phyloP scores from a whole-genome alignment of 73 alveolate genomes.

The Tetrahymena thermophila region DNA sequence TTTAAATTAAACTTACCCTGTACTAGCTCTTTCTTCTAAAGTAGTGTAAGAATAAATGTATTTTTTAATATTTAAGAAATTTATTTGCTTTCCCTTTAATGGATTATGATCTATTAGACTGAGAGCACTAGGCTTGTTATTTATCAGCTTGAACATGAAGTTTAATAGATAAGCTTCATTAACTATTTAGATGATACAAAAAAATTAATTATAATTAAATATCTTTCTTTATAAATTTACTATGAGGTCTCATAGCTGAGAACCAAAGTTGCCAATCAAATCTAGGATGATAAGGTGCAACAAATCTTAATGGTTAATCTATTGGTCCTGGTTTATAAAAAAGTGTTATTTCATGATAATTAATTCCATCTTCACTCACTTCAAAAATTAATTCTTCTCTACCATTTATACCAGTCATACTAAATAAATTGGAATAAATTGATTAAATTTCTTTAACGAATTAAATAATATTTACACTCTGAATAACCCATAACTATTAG shows the following conservation, averaged over 20 bases:
- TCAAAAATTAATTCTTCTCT: constrained; percentile 70
- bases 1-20: not conserved
- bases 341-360: constrained; percentile 60
- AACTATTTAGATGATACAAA: not conserved
- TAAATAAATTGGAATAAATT: not conserved
- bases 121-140: not conserved
- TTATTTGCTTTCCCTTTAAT: not conserved
- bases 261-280: constrained; percentile 87
- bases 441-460: not conserved
- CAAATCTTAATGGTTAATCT: constrained; percentile 34
- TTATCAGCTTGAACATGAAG: not conserved
- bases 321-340: constrained; percentile 61
- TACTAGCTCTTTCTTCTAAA: not conserved
- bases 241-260: constrained; percentile 40
- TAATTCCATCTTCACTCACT: constrained; percentile 59
- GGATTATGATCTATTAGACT: not conserved
- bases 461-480: not conserved
- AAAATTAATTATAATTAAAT: not conserved
- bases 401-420: constrained; percentile 87
- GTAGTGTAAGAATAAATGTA: not conserved
- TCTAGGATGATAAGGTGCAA: constrained; percentile 79
- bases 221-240: not conserved
- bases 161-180: not conserved
- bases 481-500: constrained; percentile 69
- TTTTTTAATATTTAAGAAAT: not conserved